phyloP scores from a whole-genome alignment of 176 grass and related monocot species.

The Zizania latifolia region DNA sequence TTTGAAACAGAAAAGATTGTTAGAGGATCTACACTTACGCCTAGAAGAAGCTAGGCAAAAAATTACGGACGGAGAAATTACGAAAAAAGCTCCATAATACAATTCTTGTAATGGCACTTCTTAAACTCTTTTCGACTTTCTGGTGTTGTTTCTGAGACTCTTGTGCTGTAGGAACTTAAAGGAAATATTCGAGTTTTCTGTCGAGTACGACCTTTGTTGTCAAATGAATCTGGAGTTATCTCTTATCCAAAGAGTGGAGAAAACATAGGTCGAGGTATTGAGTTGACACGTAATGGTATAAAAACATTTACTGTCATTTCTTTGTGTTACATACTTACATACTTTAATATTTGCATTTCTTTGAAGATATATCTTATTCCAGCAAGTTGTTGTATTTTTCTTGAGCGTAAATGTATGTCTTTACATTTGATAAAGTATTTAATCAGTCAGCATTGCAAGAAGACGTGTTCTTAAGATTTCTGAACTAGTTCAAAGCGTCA shows the following conservation, averaged over 20 bases:
- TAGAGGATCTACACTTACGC: no score
- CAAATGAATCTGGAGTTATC: constrained; percentile 45
- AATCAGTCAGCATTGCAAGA: constrained; percentile 63
- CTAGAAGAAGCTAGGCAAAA: no score
- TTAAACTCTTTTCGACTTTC: not conserved
- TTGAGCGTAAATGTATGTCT: constrained; percentile 67
- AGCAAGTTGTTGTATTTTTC: not conserved
- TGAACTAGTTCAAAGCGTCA: constrained; percentile 75
- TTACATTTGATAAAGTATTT: constrained; percentile 90
- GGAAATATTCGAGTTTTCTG: constrained; percentile 90
- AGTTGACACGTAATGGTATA: constrained; percentile 58
- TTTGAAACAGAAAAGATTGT: no score
- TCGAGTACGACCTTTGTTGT: constrained; percentile 57
- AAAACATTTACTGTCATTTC: not conserved
- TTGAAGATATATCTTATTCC: not conserved
- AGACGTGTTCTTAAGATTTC: constrained; percentile 86
- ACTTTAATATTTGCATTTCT: not conserved
- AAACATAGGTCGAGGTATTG: constrained; percentile 52
- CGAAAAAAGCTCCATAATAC: no score
- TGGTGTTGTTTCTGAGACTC: not conserved
- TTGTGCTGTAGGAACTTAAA: constrained; percentile 69
- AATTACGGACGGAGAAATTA: no score
- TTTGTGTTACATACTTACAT: not conserved
- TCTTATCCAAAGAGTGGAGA: constrained; percentile 68
- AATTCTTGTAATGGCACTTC: constrained; percentile 47